A percentile compares a stretch with the other conserved stretches of the same genome.
Conservation (phyloP, 768 basidiomycete genomes). For the Naematelia aurantialba region DNA sequence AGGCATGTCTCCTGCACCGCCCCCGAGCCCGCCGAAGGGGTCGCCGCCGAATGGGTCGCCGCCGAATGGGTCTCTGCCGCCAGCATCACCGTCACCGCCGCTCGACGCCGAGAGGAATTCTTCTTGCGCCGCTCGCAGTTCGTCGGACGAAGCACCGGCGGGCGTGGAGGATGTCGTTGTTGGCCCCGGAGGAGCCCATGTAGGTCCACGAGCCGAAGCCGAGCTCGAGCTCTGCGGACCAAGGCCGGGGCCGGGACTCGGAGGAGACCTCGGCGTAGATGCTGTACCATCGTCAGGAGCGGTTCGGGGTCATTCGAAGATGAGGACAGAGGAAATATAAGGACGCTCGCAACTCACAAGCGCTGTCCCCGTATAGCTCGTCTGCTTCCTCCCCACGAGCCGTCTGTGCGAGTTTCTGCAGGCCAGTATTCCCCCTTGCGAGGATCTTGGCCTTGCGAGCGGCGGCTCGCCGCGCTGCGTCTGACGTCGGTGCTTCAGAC, state of each 20-base stretch:
- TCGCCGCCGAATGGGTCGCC: constrained; percentile 6
- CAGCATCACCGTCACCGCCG: constrained; percentile 8
- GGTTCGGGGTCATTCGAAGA: background rate
- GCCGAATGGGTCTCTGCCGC: constrained; percentile 10
- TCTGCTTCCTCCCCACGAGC: constrained; percentile 49
- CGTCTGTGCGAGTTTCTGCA: constrained; percentile 45
- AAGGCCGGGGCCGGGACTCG: constrained; percentile 2
- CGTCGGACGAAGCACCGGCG: background rate
- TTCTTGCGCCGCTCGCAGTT: background rate
- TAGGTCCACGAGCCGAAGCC: background rate
- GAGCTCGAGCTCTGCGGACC: too few relatives aligned
- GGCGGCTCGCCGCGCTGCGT: constrained; percentile 43
- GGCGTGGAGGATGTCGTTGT: constrained; percentile 23
- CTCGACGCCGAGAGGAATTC: constrained; percentile 13
- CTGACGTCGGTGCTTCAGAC: constrained; percentile 10
- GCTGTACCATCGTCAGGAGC: constrained; percentile 5
- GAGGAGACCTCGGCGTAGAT: constrained; percentile 5
- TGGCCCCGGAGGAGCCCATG: constrained; percentile 3
- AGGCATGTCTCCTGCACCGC: constrained; percentile 22
- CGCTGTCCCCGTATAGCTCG: constrained; percentile 34
- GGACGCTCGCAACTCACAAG: too few relatives aligned
- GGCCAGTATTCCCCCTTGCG: constrained; percentile 44
- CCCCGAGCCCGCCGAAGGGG: constrained; percentile 9
- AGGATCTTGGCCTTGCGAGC: constrained; percentile 49
- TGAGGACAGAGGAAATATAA: background rate